Percentiles rank a stretch among this genome's conserved stretches.
These are phyloP conservation scores for Castanea crenata DNA, from an alignment of 306 rosid species.

Conservation along the genomic window DNA sequence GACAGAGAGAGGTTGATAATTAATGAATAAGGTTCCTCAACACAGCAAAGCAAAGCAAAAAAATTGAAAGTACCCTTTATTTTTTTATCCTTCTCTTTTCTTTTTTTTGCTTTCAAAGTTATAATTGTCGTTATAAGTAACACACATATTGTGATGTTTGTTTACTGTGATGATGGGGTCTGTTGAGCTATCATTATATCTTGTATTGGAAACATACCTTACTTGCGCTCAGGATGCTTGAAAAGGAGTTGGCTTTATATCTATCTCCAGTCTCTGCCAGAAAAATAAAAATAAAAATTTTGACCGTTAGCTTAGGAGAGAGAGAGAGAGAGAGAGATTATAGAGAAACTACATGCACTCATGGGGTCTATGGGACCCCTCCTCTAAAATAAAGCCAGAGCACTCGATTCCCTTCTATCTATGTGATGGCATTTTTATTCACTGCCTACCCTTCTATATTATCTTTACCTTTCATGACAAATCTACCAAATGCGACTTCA, in stretches of 20 bases:
- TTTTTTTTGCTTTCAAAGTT: slow-evolving; percentile 5
- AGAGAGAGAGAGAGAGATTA: slow-evolving; percentile 25
- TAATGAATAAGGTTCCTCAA: slow-evolving; percentile 40
- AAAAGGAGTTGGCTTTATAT: slow-evolving; percentile 43
- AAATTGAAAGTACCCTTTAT: slow-evolving; percentile 1
- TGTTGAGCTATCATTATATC: slow-evolving; percentile 59
- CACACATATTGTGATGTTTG: slow-evolving; percentile 7
- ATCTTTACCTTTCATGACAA: slow-evolving; percentile 16
- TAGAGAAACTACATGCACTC: slow-evolving; percentile 21
- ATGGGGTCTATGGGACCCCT: slow-evolving; percentile 32
- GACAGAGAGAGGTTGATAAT: slow-evolving; percentile 25
- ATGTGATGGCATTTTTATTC: slow-evolving; percentile 3
- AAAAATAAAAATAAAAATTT: slow-evolving; percentile 1
- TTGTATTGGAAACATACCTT: slow-evolving; percentile 80
- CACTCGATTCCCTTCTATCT: slow-evolving; percentile 28
- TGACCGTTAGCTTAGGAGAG: slow-evolving; percentile 46
- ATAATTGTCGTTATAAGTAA: slow-evolving; percentile 11
- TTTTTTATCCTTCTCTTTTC: slow-evolving; percentile 13
- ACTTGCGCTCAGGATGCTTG: slow-evolving; percentile 48
- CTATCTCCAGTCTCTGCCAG: slow-evolving; percentile 11
- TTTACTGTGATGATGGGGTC: slow-evolving; percentile 20
- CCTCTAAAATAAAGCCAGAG: slow-evolving; percentile 17
- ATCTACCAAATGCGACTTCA: slow-evolving; percentile 32
- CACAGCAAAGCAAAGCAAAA: slow-evolving; percentile 24
- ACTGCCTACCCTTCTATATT: slow-evolving; percentile 2